These are phyloP conservation scores for Ceratopteris richardii DNA, from an alignment of 75 land plant genomes.

Conservation along the genomic window DNA sequence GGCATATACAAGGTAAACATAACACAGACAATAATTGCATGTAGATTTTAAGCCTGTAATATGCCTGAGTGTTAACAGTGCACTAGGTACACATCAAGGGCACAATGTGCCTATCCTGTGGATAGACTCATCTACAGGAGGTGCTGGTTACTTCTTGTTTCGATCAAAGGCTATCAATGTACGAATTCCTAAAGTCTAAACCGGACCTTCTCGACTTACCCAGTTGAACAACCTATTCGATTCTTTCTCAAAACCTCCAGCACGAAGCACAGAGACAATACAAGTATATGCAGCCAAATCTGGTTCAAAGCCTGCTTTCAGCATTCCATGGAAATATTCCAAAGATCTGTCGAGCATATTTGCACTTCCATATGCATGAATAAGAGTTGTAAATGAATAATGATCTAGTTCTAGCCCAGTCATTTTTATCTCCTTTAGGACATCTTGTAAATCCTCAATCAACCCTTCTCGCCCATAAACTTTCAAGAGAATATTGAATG, in stretches of 20 bases:
- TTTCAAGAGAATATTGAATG: conserved; percentile 80
- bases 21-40: too few relatives aligned
- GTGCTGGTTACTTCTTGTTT: too few relatives aligned
- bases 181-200: too few relatives aligned
- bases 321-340: conserved; percentile 82
- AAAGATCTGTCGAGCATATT: conserved; percentile 76
- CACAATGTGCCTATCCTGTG: too few relatives aligned
- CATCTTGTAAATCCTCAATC: conserved; percentile 55
- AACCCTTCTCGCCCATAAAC: conserved; percentile 64
- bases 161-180: too few relatives aligned
- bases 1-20: too few relatives aligned
- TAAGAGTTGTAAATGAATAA: conserved; percentile 76
- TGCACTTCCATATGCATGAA: conserved; percentile 80
- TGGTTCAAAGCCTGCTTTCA: conserved; percentile 48
- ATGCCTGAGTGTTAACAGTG: too few relatives aligned
- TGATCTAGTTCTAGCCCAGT: conserved; percentile 54
- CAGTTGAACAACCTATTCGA: conserved; percentile 41
- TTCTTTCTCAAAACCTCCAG: conserved; percentile 44
- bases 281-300: conserved; percentile 65
- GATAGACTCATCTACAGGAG: too few relatives aligned
- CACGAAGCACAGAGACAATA: conserved; percentile 62
- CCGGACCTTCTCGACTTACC: conserved; percentile 33
- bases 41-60: too few relatives aligned
- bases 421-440: conserved; percentile 40
- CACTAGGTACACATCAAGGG: too few relatives aligned